phyloP scores from a whole-genome alignment of 1,284 basidiomycete genomes.

The Athelia psychrophila region DNA sequence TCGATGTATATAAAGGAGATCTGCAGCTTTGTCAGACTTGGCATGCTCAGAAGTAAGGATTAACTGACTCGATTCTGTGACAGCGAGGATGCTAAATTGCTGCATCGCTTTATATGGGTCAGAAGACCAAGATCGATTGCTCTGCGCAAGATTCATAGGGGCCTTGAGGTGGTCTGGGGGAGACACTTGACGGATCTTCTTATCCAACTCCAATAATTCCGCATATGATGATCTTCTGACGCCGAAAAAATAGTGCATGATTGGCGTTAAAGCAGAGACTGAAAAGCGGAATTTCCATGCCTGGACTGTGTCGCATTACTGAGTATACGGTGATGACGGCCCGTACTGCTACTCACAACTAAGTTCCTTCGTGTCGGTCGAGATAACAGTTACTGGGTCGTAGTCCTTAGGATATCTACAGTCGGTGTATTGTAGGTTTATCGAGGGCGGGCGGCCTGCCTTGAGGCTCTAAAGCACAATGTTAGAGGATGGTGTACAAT shows the following conservation, averaged over 20 bases:
- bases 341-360: slow-evolving; percentile 35
- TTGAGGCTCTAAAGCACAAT: slow-evolving; percentile 35
- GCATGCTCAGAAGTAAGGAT: too few relatives aligned
- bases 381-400: slow-evolving; percentile 19
- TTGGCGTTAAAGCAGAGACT: slow-evolving; percentile 40
- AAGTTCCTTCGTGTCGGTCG: slow-evolving; percentile 30
- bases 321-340: too few relatives aligned
- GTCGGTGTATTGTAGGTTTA: slow-evolving; percentile 43
- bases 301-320: slow-evolving; percentile 30
- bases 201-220: slow-evolving; percentile 42
- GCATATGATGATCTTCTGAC: slow-evolving; percentile 33
- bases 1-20: slow-evolving; percentile 49
- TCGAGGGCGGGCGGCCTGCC: slow-evolving; percentile 43
- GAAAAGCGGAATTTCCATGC: slow-evolving; percentile 46
- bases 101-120: slow-evolving; percentile 39
- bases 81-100: slow-evolving; percentile 38
- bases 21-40: slow-evolving; percentile 26
- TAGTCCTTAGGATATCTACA: slow-evolving; percentile 47
- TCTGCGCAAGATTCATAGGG: slow-evolving; percentile 19
- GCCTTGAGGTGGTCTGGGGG: slow-evolving; percentile 29
- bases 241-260: slow-evolving; percentile 39
- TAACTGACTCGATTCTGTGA: slow-evolving; percentile 43
- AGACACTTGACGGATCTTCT: slow-evolving; percentile 43
- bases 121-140: slow-evolving; percentile 35
- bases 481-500: too few relatives aligned